Percentiles rank a stretch among this genome's conserved stretches.
Evolutionary conservation across 139 green algal species (phyloP).

Genomic region (Volvox africanus): DNA sequence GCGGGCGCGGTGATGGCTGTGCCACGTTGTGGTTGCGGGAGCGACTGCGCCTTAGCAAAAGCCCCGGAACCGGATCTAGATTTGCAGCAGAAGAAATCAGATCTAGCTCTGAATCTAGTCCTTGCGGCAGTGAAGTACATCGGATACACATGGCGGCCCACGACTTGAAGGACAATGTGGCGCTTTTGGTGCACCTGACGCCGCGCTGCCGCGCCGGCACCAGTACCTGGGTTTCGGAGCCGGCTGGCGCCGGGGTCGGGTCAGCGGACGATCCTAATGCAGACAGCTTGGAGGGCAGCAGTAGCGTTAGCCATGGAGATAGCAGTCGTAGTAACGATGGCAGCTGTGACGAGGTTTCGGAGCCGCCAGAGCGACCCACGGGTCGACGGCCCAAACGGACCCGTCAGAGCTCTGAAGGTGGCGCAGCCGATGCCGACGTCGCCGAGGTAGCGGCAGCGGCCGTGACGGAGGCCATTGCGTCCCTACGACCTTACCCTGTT

Average conservation of each 20-base stretch:
- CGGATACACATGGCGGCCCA: conserved; percentile 55
- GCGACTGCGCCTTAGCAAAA: neutral
- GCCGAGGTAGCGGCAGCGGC: neutral
- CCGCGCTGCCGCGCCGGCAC: conserved; percentile 29
- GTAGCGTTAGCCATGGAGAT: neutral
- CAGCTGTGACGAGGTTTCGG: neutral
- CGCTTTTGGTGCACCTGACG: conserved; percentile 68
- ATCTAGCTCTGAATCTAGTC: neutral
- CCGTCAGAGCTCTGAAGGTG: neutral
- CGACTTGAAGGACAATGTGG: conserved; percentile 84
- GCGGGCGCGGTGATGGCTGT: conserved; percentile 62
- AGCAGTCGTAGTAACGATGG: neutral
- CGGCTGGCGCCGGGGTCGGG: neutral
- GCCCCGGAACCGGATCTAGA: neutral
- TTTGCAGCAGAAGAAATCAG: neutral
- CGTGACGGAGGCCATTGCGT: neutral
- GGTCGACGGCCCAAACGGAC: neutral
- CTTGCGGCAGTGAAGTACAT: conserved; percentile 1
- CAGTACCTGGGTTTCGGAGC: neutral
- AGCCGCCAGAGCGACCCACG: neutral
- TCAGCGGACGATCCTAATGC: neutral
- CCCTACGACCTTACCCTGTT: neutral
- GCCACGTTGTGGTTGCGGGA: conserved; percentile 62
- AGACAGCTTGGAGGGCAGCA: neutral
- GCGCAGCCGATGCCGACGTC: neutral